phyloP scores from a whole-genome alignment of 495 filamentous ascomycete species.

The Penicillium crystallinum region DNA sequence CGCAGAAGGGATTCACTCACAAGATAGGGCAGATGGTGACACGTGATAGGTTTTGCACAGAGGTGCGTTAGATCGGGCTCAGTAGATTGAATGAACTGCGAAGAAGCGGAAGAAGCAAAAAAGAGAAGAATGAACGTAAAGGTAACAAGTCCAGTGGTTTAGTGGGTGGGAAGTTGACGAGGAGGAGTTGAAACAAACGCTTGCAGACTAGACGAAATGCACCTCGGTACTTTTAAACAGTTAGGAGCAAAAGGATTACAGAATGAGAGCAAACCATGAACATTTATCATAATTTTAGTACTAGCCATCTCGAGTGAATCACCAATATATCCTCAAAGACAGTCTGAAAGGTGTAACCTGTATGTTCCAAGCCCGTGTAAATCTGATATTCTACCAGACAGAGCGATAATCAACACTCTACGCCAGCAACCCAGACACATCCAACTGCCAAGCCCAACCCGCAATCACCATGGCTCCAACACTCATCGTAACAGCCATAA shows the following conservation, averaged over 20 bases:
- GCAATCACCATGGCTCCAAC: slow-evolving; percentile 65
- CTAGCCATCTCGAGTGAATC: too few species aligned
- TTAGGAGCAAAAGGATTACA: too few species aligned
- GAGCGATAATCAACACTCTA: background rate
- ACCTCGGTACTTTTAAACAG: too few species aligned
- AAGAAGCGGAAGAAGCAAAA: background rate
- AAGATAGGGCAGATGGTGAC: background rate
- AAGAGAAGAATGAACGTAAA: background rate
- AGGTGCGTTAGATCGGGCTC: background rate
- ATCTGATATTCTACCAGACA: background rate
- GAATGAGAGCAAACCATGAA: too few species aligned
- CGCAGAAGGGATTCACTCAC: background rate
- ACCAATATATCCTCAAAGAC: too few species aligned
- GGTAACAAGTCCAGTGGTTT: too few species aligned
- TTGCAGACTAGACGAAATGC: too few species aligned
- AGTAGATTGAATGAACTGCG: background rate
- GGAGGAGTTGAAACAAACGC: too few species aligned
- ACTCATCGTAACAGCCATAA: slow-evolving; percentile 83
- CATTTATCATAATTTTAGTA: too few species aligned
- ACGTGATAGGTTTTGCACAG: background rate
- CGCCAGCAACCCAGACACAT: slow-evolving; percentile 15
- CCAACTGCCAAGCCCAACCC: slow-evolving; percentile 36
- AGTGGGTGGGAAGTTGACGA: too few species aligned
- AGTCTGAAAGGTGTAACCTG: background rate
- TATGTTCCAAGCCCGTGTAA: background rate